These are phyloP conservation scores for Lagenaria siceraria DNA, from an alignment of 306 rosid species.

Conservation along the genomic window DNA sequence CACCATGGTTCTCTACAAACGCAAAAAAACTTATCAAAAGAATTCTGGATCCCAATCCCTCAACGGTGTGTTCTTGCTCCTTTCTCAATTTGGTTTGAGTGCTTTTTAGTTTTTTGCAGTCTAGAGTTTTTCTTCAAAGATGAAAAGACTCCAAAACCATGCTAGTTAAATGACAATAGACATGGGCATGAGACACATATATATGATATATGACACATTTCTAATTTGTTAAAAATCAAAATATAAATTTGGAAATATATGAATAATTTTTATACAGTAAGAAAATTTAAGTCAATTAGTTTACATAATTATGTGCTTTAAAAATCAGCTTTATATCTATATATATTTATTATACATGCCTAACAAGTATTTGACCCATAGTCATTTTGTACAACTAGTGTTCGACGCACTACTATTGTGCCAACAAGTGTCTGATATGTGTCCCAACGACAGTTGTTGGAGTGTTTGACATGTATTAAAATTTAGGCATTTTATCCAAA, in stretches of 20 bases:
- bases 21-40: conserved; percentile 75
- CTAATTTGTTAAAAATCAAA: not conserved
- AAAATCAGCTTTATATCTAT: not conserved
- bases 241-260: not conserved
- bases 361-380: not conserved
- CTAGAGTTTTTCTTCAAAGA: not conserved
- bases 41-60: conserved; percentile 85
- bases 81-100: not conserved
- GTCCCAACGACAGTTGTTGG: too few relatives aligned
- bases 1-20: conserved; percentile 92
- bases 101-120: not conserved
- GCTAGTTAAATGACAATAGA: not conserved
- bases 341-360: not conserved
- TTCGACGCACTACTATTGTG: not conserved
- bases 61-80: conserved; percentile 41
- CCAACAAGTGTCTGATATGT: too few relatives aligned
- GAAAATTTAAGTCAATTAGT: not conserved
- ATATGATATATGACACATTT: not conserved
- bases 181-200: not conserved
- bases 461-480: not conserved
- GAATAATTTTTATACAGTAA: not conserved
- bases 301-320: not conserved
- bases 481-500: not conserved
- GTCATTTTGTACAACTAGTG: not conserved
- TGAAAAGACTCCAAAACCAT: not conserved